These are phyloP conservation scores for Ceratonia siliqua DNA, from an alignment of 306 rosid species.

Conservation along the genomic window DNA sequence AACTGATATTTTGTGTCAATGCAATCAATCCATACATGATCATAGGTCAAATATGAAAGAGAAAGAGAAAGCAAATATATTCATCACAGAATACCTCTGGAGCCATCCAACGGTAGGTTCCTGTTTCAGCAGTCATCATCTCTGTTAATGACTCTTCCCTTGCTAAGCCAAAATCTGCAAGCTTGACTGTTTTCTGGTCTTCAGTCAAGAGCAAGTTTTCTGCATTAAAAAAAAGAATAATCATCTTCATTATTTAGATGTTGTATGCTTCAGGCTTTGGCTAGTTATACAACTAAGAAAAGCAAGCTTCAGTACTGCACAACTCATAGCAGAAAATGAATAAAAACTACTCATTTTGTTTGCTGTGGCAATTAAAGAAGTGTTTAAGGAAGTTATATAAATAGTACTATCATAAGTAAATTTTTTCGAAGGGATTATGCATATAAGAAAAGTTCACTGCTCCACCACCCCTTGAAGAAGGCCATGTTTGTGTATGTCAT, in stretches of 20 bases:
- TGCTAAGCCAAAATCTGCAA: conserved; percentile 96
- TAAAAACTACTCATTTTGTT: conserved; percentile 8
- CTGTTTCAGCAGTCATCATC: conserved; percentile 98
- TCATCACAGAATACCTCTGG: conserved; percentile 70
- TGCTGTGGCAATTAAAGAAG: not conserved
- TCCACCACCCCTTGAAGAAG: not conserved
- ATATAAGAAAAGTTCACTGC: not conserved
- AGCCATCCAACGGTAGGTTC: conserved; percentile 99
- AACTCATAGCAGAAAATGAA: not conserved
- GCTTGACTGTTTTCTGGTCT: conserved; percentile 78
- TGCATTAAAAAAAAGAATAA: conserved; percentile 42
- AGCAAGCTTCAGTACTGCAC: conserved; percentile 8
- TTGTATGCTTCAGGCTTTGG: not conserved
- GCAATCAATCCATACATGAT: conserved; percentile 10
- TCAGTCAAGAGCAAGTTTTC: conserved; percentile 85
- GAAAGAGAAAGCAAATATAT: conserved; percentile 22
- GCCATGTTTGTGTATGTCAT: not conserved
- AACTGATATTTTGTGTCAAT: conserved; percentile 53
- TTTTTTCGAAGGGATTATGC: not conserved
- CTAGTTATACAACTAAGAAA: conserved; percentile 7
- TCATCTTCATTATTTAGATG: conserved; percentile 29
- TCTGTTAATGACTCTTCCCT: conserved; percentile 93
- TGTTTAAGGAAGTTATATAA: not conserved
- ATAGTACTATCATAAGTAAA: not conserved
- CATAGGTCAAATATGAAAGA: not conserved